A percentile compares a stretch with the other conserved stretches of the same genome.
phyloP scores from a whole-genome alignment of 345 rosid species.

The Pelargonium nanum region DNA sequence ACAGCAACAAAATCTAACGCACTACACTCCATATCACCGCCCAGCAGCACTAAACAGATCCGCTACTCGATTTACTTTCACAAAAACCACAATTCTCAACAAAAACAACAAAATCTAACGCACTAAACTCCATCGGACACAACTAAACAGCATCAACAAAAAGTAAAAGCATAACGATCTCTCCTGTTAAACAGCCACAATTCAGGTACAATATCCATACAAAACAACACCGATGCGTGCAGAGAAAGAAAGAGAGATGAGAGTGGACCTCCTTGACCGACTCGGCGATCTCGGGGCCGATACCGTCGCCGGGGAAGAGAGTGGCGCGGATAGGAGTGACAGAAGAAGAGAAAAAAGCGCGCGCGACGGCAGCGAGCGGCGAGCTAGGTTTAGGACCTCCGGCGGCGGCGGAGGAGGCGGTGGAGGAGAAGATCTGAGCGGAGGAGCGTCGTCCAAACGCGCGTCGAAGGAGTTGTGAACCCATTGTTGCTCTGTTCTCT shows the following conservation, averaged over 20 bases:
- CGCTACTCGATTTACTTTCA: not conserved
- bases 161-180: not conserved
- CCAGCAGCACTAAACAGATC: no score
- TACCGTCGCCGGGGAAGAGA: conserved; percentile 96
- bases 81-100: not conserved
- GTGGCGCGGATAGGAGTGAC: conserved; percentile 62
- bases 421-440: not conserved
- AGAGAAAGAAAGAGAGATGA: not conserved
- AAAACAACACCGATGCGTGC: not conserved
- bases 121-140: not conserved
- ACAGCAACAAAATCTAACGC: no score
- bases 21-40: no score
- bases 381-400: conserved; percentile 6
- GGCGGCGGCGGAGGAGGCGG: conserved; percentile 1
- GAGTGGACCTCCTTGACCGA: conserved; percentile 70
- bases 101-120: not conserved
- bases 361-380: conserved; percentile 18
- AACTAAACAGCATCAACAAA: not conserved
- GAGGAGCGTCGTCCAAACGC: not conserved
- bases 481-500: no score
- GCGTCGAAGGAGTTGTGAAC: not conserved
- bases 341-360: conserved; percentile 43
- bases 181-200: not conserved
- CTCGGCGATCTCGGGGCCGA: conserved; percentile 98
- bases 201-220: not conserved